Percentiles rank a stretch among this genome's conserved stretches.
phyloP scores from a whole-genome alignment of 805 yeast genomes.

The Hanseniaspora mollemarum region DNA sequence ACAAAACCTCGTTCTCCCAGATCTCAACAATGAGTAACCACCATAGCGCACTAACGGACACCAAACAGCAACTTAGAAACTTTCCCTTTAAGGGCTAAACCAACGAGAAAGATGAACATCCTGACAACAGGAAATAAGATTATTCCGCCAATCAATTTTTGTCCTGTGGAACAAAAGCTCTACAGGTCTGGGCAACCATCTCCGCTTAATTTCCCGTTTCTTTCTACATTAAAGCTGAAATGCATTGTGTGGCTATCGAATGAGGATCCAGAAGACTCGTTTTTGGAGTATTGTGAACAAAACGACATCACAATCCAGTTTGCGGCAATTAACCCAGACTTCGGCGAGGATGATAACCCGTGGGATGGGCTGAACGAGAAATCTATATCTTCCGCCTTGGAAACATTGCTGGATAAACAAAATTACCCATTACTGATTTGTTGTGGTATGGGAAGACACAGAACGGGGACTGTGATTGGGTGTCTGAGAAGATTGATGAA shows the following conservation, averaged over 20 bases:
- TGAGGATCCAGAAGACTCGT: conserved; percentile 87
- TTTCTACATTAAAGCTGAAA: conserved; percentile 58
- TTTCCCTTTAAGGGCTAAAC: neutral
- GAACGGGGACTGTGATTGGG: conserved; percentile 95
- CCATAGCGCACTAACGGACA: too few species aligned
- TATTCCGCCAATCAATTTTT: conserved; percentile 89
- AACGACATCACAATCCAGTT: conserved; percentile 67
- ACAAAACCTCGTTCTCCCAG: too few species aligned
- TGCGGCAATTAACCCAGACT: conserved; percentile 69
- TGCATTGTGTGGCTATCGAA: conserved; percentile 89
- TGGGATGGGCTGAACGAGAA: conserved; percentile 91
- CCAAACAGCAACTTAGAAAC: too few species aligned
- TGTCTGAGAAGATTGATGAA: conserved; percentile 85
- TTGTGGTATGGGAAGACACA: conserved; percentile 96
- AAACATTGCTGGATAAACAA: conserved; percentile 57
- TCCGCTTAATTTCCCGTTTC: conserved; percentile 79
- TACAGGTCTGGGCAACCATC: conserved; percentile 93
- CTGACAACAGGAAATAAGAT: conserved; percentile 45
- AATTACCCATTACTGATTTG: conserved; percentile 81
- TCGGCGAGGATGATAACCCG: conserved; percentile 62
- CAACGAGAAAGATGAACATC: conserved; percentile 4
- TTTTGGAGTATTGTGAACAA: conserved; percentile 67
- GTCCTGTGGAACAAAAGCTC: conserved; percentile 81
- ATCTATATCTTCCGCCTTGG: conserved; percentile 67
- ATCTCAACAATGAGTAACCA: too few species aligned